Conservation (phyloP, 345 rosid genomes). For the Nasturtium officinale region DNA sequence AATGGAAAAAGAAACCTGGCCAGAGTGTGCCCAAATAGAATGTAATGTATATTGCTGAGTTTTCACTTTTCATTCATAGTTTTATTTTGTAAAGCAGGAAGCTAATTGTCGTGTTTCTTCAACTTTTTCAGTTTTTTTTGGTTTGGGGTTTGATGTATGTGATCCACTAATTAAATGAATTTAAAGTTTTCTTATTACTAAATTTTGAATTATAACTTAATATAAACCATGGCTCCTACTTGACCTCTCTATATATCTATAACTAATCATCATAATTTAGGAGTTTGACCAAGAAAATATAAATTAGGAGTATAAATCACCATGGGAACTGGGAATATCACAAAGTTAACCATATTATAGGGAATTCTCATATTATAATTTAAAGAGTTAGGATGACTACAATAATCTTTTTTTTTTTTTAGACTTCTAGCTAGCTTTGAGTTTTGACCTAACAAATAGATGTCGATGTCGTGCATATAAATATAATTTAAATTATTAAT, state of each 20-base stretch:
- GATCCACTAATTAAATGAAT: not conserved
- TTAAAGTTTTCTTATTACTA: too few relatives aligned
- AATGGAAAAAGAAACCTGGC: constrained; percentile 20
- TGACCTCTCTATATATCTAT: not conserved
- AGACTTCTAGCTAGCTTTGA: constrained; percentile 4
- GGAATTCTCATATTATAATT: not conserved
- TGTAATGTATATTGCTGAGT: not conserved
- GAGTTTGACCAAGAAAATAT: not conserved
- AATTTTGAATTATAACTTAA: not conserved
- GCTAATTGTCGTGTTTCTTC: constrained; percentile 9
- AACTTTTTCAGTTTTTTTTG: not conserved
- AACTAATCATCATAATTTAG: not conserved
- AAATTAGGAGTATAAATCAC: not conserved
- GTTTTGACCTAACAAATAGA: constrained; percentile 38
- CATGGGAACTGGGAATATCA: constrained; percentile 2
- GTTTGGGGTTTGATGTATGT: too few relatives aligned
- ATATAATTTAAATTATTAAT: not conserved
- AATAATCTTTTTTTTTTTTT: not conserved
- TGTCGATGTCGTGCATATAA: constrained; percentile 1
- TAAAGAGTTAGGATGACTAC: constrained; percentile 7
- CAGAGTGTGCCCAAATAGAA: constrained; percentile 26
- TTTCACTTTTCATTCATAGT: constrained; percentile 26
- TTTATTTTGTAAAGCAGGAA: not conserved
- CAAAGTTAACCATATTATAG: not conserved
- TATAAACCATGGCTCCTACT: not conserved